A percentile compares a stretch with the other conserved stretches of the same genome.
phyloP scores from a whole-genome alignment of 1,139 yeast genomes.

The Kodamaea anthophila region DNA sequence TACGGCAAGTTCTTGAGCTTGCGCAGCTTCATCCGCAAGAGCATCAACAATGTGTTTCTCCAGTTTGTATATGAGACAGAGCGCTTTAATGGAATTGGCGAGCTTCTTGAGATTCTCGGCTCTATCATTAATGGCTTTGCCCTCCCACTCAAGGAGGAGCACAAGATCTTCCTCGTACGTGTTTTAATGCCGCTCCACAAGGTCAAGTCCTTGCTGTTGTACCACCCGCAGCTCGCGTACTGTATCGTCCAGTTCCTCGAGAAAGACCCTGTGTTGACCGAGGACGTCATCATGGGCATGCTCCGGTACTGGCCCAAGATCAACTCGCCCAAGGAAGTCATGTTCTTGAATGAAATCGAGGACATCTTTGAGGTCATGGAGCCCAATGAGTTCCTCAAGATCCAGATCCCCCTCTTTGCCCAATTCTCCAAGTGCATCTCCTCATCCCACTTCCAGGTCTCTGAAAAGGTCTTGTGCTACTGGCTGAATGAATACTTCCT shows the following conservation, averaged over 20 bases:
- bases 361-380: slow-evolving; percentile 96
- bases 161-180: slow-evolving; percentile 80
- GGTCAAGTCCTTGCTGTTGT: slow-evolving; percentile 77
- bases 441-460: slow-evolving; percentile 94
- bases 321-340: slow-evolving; percentile 89
- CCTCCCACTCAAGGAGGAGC: slow-evolving; percentile 93
- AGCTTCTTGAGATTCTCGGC: slow-evolving; percentile 88
- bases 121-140: slow-evolving; percentile 98
- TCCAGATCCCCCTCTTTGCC: slow-evolving; percentile 89
- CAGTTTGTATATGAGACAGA: slow-evolving; percentile 95
- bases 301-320: slow-evolving; percentile 96
- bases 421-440: slow-evolving; percentile 92
- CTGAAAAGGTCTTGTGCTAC: slow-evolving; percentile 88
- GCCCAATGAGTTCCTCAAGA: slow-evolving; percentile 84
- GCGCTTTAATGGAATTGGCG: slow-evolving; percentile 93
- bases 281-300: slow-evolving; percentile 90
- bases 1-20: slow-evolving; percentile 91
- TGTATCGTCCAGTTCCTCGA: slow-evolving; percentile 95
- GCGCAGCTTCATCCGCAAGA: slow-evolving; percentile 85
- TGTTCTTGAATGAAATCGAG: slow-evolving; percentile 93
- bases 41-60: slow-evolving; percentile 85
- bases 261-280: slow-evolving; percentile 86
- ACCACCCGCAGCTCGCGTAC: slow-evolving; percentile 95
- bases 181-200: slow-evolving; percentile 93
- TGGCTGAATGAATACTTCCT: slow-evolving; percentile 95